Conservation (phyloP, 768 basidiomycete genomes). For the Lactarius pseudohatsudake region DNA sequence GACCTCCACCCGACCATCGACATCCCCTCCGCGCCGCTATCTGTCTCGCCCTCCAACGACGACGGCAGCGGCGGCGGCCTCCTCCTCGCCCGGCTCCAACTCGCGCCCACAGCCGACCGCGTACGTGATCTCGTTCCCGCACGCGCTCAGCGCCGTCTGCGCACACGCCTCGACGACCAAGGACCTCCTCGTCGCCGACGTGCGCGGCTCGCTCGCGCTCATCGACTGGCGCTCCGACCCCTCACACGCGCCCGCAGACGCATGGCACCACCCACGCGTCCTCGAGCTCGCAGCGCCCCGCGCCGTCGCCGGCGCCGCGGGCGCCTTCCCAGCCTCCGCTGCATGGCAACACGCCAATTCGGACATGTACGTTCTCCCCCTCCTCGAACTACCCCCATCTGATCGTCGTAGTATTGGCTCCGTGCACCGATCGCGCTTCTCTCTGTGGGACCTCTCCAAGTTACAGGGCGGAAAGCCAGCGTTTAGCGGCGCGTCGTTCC, state of each 20-base stretch:
- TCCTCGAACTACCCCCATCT: too few species aligned
- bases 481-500: slow-evolving; percentile 59
- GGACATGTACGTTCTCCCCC: slow-evolving; percentile 58
- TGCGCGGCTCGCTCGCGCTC: slow-evolving; percentile 68
- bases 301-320: slow-evolving; percentile 52
- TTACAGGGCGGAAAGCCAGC: slow-evolving; percentile 73
- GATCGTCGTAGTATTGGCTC: slow-evolving; percentile 60
- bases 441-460: slow-evolving; percentile 73
- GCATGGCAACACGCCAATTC: slow-evolving; percentile 70
- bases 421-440: slow-evolving; percentile 67
- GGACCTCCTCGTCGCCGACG: slow-evolving; percentile 78
- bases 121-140: slow-evolving; percentile 70
- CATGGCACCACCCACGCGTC: slow-evolving; percentile 60
- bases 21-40: slow-evolving; percentile 43
- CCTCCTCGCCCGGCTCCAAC: slow-evolving; percentile 32
- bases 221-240: slow-evolving; percentile 85
- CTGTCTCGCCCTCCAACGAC: slow-evolving; percentile 34
- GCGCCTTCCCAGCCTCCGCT: slow-evolving; percentile 55
- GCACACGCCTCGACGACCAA: slow-evolving; percentile 73
- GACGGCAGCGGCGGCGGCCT: slow-evolving; percentile 25
- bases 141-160: slow-evolving; percentile 66
- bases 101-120: slow-evolving; percentile 70
- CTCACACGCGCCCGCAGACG: slow-evolving; percentile 47
- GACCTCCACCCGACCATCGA: slow-evolving; percentile 64
- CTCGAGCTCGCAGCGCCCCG: slow-evolving; percentile 73